Base-by-base conservation (phyloP, 106 monocot genomes). In the Amphibolis antarctica region DNA sequence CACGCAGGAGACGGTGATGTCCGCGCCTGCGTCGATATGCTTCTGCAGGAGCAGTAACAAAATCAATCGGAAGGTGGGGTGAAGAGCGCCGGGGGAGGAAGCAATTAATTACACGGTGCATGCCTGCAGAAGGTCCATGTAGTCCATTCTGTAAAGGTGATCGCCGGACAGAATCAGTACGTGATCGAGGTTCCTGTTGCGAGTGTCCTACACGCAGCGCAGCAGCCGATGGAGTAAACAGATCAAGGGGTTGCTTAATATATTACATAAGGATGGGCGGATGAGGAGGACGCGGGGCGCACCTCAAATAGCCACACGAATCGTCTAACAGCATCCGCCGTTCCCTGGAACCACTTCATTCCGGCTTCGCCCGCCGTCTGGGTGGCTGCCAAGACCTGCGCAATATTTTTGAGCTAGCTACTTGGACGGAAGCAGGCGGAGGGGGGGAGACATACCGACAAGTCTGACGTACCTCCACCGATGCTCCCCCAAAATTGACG, bases 241-340 rank as follows among this genome's bases (percentile, higher is more conserved):
- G 46, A 61, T 12, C 18, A 62, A 3, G 5, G 45, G 24, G n/a
- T 9, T 3, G 43, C 9, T 28, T 23, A 21, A 45, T 46, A 21
- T 45, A 62, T 55, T 22, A 23, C 10, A 22, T 12, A 46, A 13
- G 45, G 10, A 46, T 5, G 45, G 13, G 5, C 5, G 5, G 50
- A 51, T n/a, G 20, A 51, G 50, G 13, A n/a, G n/a, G n/a, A 19
- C n/a, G 5, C 17, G 10, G n/a, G 12, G 27, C 15, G 25, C 15
- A 94, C 94, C 88, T 94, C 89, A 69, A 94, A 86, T 18, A 94
- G 77, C 94, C 94, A 94, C 31, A 46, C 84, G 79, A 89, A 94
- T 66, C 86, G 78, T 66, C 94, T 89, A n/a, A 94, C 86, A 18
- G 94, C 89, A 78, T 94, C 94, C 44, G 94, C 94, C 59, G 94